phyloP scores from a whole-genome alignment of 2,329 filamentous ascomycete species.

The Neofusicoccum sp. region DNA sequence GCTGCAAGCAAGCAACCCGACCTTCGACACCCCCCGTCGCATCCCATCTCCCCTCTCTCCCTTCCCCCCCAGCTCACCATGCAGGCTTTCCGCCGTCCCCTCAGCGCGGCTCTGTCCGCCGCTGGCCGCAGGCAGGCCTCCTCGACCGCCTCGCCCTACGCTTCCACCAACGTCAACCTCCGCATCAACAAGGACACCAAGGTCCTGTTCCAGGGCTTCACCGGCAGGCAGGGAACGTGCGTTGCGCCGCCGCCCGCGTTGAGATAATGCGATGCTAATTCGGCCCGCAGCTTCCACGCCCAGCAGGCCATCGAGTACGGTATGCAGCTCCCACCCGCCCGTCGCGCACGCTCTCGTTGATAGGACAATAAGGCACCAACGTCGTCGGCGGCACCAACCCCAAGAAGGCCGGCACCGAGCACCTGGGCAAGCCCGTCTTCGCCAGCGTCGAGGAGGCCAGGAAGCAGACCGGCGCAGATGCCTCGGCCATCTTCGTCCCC shows the following conservation, averaged over 20 bases:
- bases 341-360: slow-evolving; percentile 15
- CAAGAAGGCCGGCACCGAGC: slow-evolving; percentile 91
- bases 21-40: slow-evolving; percentile 6
- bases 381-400: slow-evolving; percentile 98
- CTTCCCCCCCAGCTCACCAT: slow-evolving; percentile 55
- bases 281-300: slow-evolving; percentile 79
- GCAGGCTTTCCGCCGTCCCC: slow-evolving; percentile 81
- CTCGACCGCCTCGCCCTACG: slow-evolving; percentile 64
- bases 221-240: slow-evolving; percentile 87
- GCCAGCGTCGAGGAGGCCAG: slow-evolving; percentile 84
- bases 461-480: slow-evolving; percentile 86
- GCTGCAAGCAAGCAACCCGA: slow-evolving; percentile 15
- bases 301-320: slow-evolving; percentile 98
- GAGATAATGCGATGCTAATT: slow-evolving; percentile 24
- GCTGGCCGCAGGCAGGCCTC: slow-evolving; percentile 74
- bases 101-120: slow-evolving; percentile 69
- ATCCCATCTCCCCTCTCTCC: slow-evolving; percentile 20
- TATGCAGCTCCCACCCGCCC: slow-evolving; percentile 48
- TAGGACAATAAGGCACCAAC: slow-evolving; percentile 71
- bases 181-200: slow-evolving; percentile 92
- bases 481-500: slow-evolving; percentile 94
- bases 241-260: slow-evolving; percentile 27
- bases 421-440: slow-evolving; percentile 93
- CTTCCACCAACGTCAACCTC: slow-evolving; percentile 65
- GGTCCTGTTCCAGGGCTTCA: slow-evolving; percentile 97